A percentile compares a stretch with the other conserved stretches of the same genome.
Conservation (phyloP, 208 protist species). For the Trypanosoma theileri region DNA sequence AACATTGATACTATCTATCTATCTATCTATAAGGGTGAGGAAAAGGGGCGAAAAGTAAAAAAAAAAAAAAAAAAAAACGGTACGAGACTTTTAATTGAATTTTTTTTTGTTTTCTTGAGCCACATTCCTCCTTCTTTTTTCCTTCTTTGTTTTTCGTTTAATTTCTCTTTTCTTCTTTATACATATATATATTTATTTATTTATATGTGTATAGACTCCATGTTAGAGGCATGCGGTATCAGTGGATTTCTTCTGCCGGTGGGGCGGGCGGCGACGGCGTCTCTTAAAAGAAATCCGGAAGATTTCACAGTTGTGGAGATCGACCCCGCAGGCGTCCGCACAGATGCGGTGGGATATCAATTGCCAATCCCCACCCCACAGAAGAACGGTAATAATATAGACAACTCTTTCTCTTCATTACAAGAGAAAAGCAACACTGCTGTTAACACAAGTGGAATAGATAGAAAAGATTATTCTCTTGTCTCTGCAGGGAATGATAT, state of each 20-base stretch:
- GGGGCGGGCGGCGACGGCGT: neutral
- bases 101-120: neutral
- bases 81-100: slow-evolving; percentile 1
- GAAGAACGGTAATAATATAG: neutral
- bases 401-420: too few species aligned
- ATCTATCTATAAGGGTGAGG: too few species aligned
- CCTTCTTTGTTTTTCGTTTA: slow-evolving; percentile 11
- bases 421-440: neutral
- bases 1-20: too few species aligned
- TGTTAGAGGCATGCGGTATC: slow-evolving; percentile 76
- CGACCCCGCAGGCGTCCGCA: slow-evolving; percentile 54
- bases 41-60: too few species aligned
- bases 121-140: slow-evolving; percentile 8
- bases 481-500: too few species aligned
- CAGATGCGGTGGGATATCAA: slow-evolving; percentile 32
- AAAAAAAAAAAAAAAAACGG: neutral
- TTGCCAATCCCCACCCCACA: slow-evolving; percentile 23
- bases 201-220: slow-evolving; percentile 13
- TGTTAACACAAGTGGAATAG: neutral
- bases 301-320: slow-evolving; percentile 84
- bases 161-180: neutral
- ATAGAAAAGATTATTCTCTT: neutral
- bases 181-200: too few species aligned
- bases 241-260: slow-evolving; percentile 29
- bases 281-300: slow-evolving; percentile 54